Base-by-base conservation (phyloP, 768 basidiomycete genomes). In the Butyriboletus loyo region DNA sequence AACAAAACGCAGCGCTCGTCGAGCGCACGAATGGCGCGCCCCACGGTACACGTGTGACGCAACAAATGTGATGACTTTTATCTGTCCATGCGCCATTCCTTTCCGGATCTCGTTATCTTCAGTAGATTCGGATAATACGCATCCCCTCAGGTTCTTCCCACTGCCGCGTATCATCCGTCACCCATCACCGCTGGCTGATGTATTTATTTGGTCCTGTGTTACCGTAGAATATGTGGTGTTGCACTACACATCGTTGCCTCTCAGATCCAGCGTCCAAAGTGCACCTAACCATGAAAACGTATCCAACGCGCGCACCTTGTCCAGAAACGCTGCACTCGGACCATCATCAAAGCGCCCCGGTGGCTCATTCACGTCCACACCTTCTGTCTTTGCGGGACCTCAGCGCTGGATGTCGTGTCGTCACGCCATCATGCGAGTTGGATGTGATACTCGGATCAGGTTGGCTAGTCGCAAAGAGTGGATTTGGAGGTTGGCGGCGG, bases 221-320 rank as follows among this genome's bases (percentile, higher is more conserved):
- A n/a, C n/a, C n/a, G n/a, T n/a, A n/a, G n/a, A n/a, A n/a, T n/a
- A n/a, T n/a, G n/a, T n/a, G n/a, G n/a, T n/a, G n/a, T n/a, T n/a
- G n/a, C n/a, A n/a, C n/a, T n/a, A n/a, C n/a, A n/a, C n/a, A 71
- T 99, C 97, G 67, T 98, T 99, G 4, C 89, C 89, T 65, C 84
- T 85, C 54, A 99, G 70, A 76, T 98, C 97, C 52, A 99, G 73
- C 35, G 94, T 98, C 67, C 88, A 77, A 50, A 99, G 70, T 6
- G 84, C 84, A 1, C 96, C 97, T 7, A 98, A 68, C 47, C 93
- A 75, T 27, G 95, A 92, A 56, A 98, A 72, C 22, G 83, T 82
- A 63, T 95, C 94, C 65, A 98, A 70, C n/a, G 92, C 90, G 39
- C 92, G 76, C 2, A 97, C 92, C 73, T 92, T 92, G 63, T 89